Conservation (phyloP, 805 yeast species). For the Kuraishia capsulata region DNA sequence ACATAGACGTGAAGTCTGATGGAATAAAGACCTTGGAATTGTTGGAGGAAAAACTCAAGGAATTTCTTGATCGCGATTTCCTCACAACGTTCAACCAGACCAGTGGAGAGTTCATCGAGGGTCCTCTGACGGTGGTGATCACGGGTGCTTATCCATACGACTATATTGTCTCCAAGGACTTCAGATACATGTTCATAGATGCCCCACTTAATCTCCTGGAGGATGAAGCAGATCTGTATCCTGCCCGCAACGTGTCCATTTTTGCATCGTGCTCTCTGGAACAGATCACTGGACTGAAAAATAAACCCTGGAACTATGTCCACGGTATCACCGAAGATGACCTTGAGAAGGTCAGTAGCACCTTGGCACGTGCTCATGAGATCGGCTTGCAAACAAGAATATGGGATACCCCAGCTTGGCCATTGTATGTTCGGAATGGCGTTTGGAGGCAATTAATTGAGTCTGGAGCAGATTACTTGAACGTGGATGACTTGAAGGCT, state of each 20-base stretch:
- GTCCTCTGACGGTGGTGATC: slow-evolving; percentile 52
- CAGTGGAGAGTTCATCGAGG: slow-evolving; percentile 25
- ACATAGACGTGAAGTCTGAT: slow-evolving; percentile 52
- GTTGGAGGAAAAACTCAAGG: slow-evolving; percentile 34
- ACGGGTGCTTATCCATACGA: slow-evolving; percentile 58
- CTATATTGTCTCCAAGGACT: slow-evolving; percentile 14
- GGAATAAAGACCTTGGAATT: slow-evolving; percentile 29
- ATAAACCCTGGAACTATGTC: slow-evolving; percentile 5
- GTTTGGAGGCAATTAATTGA: slow-evolving; percentile 41
- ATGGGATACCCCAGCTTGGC: slow-evolving; percentile 72
- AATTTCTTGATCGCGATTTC: slow-evolving; percentile 37
- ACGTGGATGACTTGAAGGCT: slow-evolving; percentile 47
- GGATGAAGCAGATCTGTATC: slow-evolving; percentile 8
- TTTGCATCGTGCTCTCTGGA: slow-evolving; percentile 15
- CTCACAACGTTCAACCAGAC: slow-evolving; percentile 36
- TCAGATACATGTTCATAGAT: slow-evolving; percentile 37
- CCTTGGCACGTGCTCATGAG: slow-evolving; percentile 31
- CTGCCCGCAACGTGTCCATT: slow-evolving; percentile 12
- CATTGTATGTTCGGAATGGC: slow-evolving; percentile 30
- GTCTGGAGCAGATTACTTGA: slow-evolving; percentile 46
- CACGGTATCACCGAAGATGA: slow-evolving; percentile 26
- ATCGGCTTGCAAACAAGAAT: slow-evolving; percentile 46
- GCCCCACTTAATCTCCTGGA: slow-evolving; percentile 31
- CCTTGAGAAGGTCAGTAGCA: slow-evolving; percentile 14
- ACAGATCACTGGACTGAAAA: slow-evolving; percentile 10